Conservation (phyloP, 2,329 filamentous ascomycete species). For the Pseudopithomyces chartarum region DNA sequence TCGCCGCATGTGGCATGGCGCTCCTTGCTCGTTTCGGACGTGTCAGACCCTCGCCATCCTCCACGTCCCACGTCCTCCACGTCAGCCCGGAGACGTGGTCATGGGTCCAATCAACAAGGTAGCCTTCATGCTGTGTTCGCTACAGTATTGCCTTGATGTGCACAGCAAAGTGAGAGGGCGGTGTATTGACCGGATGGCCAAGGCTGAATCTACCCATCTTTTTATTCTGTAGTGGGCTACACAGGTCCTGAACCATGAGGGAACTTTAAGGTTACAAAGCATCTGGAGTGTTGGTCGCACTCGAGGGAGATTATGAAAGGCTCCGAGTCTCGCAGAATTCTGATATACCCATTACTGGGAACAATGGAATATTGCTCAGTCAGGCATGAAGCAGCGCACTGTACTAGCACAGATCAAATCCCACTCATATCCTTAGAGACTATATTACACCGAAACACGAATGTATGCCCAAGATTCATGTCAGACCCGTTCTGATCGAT, state of each 20-base stretch:
- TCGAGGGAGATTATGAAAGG: too few species aligned
- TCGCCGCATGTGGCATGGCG: slow-evolving; percentile 11
- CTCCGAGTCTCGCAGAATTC: too few species aligned
- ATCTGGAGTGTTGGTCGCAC: too few species aligned
- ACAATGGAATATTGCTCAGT: too few species aligned
- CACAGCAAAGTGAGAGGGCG: not conserved
- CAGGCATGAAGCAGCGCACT: too few species aligned
- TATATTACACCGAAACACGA: not conserved
- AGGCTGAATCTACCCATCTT: too few species aligned
- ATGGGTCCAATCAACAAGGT: slow-evolving; percentile 1
- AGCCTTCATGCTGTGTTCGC: not conserved
- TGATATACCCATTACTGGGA: too few species aligned
- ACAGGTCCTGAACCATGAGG: too few species aligned
- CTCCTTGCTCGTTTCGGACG: slow-evolving; percentile 16
- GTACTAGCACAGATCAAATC: too few species aligned
- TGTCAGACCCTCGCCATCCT: slow-evolving; percentile 15
- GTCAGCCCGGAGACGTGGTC: slow-evolving; percentile 2
- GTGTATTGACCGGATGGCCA: not conserved
- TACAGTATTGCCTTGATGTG: not conserved
- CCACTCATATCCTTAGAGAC: too few species aligned
- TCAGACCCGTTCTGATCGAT: slow-evolving; percentile 9
- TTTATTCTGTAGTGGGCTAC: too few species aligned
- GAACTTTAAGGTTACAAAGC: too few species aligned
- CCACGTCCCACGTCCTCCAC: not conserved
- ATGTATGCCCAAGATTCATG: not conserved